phyloP scores from a whole-genome alignment of 495 filamentous ascomycete species.

The Aspergillus ellipticus region DNA sequence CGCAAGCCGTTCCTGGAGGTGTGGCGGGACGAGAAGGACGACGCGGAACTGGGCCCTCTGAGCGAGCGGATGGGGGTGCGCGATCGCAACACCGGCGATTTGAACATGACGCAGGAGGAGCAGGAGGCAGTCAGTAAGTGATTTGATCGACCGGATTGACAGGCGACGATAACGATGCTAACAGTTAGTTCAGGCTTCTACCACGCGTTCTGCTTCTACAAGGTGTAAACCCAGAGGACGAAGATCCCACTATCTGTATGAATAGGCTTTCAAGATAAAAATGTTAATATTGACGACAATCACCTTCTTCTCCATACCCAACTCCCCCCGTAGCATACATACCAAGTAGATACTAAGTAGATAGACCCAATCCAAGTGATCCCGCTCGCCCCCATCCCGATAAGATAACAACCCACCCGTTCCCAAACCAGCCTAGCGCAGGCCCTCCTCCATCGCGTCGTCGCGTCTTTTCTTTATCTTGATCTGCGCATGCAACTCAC shows the following conservation, averaged over 20 bases:
- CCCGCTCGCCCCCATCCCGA: no score
- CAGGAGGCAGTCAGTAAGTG: slow-evolving; percentile 76
- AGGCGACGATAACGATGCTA: slow-evolving; percentile 2
- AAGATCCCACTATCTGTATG: background rate
- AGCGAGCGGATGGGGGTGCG: slow-evolving; percentile 94
- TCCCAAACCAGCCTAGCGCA: slow-evolving; percentile 32
- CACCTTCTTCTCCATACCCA: no score
- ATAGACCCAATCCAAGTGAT: background rate
- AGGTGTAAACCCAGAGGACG: slow-evolving; percentile 52
- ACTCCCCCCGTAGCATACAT: no score
- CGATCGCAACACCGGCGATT: slow-evolving; percentile 59
- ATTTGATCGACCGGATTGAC: background rate
- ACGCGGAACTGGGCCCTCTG: slow-evolving; percentile 70
- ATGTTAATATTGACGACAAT: no score
- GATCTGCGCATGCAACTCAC: background rate
- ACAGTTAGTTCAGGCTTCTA: slow-evolving; percentile 59
- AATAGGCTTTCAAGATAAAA: background rate
- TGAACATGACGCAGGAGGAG: slow-evolving; percentile 73
- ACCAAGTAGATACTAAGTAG: no score
- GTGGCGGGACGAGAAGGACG: slow-evolving; percentile 84
- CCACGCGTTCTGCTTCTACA: slow-evolving; percentile 90
- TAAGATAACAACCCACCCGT: slow-evolving; percentile 1
- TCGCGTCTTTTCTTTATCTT: slow-evolving; percentile 23
- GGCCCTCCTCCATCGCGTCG: slow-evolving; percentile 28
- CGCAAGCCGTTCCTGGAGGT: slow-evolving; percentile 85